Evolutionary conservation across 805 yeast species (phyloP).

Genomic region (Limtongozyma cylindracea): DNA sequence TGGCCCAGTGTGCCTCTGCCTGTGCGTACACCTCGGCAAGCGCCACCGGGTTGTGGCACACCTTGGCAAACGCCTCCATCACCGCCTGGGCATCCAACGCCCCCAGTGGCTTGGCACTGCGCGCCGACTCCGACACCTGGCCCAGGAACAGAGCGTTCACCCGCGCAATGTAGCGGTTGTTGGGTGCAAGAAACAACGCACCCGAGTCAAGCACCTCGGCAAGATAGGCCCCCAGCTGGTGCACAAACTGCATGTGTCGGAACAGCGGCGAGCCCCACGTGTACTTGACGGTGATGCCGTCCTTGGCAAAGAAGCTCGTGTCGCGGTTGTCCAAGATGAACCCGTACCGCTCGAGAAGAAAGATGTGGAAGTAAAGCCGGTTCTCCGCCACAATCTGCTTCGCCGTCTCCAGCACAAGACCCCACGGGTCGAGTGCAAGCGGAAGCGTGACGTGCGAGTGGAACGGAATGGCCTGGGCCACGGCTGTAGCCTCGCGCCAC

Average conservation of each 20-base stretch:
- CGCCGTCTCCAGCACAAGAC: constrained; percentile 22
- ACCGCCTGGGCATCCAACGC: constrained; percentile 46
- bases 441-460: constrained; percentile 57
- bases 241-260: constrained; percentile 74
- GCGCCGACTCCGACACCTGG: constrained; percentile 7
- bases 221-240: constrained; percentile 68
- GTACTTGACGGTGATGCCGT: constrained; percentile 40
- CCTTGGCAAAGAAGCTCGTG: constrained; percentile 28
- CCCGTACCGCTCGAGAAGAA: constrained; percentile 39
- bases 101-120: constrained; percentile 3
- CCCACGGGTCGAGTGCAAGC: constrained; percentile 50
- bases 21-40: constrained; percentile 28
- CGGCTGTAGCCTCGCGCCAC: constrained; percentile 59
- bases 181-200: constrained; percentile 62
- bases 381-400: constrained; percentile 17
- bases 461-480: constrained; percentile 65
- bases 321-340: constrained; percentile 69
- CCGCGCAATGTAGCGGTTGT: constrained; percentile 60
- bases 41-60: constrained; percentile 25
- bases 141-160: constrained; percentile 20
- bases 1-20: constrained; percentile 27
- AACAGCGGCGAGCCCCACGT: constrained; percentile 84
- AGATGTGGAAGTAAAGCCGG: constrained; percentile 54
- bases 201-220: constrained; percentile 71
- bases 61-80: constrained; percentile 39